Conservation (phyloP, 1,284 basidiomycete genomes). For the Rhizoctonia solani region DNA sequence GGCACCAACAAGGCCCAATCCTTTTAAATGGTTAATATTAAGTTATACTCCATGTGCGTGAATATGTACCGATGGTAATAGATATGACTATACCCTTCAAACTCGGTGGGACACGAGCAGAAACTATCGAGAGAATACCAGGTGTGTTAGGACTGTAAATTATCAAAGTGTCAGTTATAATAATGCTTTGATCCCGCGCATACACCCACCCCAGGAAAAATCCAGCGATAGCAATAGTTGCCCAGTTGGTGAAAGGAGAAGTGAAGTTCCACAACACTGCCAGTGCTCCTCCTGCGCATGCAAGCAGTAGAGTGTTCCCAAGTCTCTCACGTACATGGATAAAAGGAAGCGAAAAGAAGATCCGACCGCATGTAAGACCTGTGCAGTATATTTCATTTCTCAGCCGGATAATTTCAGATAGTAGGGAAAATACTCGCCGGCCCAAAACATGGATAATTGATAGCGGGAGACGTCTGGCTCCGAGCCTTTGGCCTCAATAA, state of each 20-base stretch:
- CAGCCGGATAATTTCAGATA: background rate
- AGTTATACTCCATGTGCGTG: background rate
- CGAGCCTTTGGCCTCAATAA: conserved; percentile 1
- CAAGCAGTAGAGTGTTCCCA: conserved; percentile 5
- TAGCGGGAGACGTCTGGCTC: conserved; percentile 13
- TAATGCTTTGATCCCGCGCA: background rate
- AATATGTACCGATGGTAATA: conserved; percentile 8
- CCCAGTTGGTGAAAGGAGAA: background rate
- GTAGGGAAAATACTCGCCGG: background rate
- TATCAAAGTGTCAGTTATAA: background rate
- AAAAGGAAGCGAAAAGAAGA: conserved; percentile 17
- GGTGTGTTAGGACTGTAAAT: conserved; percentile 9
- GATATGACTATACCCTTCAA: conserved; percentile 20
- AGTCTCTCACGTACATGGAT: conserved; percentile 13
- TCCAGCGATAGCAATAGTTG: background rate
- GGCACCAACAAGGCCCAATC: conserved; percentile 16
- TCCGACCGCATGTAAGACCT: conserved; percentile 1
- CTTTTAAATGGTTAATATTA: background rate
- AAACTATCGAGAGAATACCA: conserved; percentile 15
- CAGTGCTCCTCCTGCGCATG: background rate
- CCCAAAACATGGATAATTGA: conserved; percentile 14
- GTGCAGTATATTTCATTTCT: too few species aligned
- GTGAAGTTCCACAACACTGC: background rate
- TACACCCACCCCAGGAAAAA: conserved; percentile 9
- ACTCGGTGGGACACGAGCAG: conserved; percentile 8